Base-by-base conservation (phyloP, 2,329 filamentous ascomycete genomes). In the Fusarium sp. region DNA sequence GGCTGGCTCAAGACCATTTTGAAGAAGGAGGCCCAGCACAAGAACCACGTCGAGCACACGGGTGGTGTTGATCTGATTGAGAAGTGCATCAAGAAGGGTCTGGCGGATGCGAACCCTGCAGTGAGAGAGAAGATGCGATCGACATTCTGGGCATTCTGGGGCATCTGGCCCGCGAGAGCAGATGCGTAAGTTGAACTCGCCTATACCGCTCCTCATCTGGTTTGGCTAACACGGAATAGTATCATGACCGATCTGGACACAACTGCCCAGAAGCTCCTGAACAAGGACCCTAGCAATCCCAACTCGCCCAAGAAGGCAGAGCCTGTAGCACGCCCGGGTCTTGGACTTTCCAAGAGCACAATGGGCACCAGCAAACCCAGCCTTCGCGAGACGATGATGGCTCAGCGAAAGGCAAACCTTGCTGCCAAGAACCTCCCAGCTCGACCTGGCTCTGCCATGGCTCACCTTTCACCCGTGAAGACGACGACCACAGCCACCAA, bases 31-130 rank as follows among this genome's bases (percentile, higher is more conserved):
- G 85, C 89, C 1, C 88, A 90, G 72, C 94, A 98, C 83, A 97
- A 95, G 84, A 89, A 86, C 71, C 91, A 94, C 45, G 87, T 98
- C 69, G 96, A 98, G 80, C 94, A 97, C 79, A 89, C 90, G 1
- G 95, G 95, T 47, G 94, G 95, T 5, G 84, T 97, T 22, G 95
- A 98, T 14, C 79, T 94, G 31, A 89, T 97, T 16, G 94, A 97
- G 74, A 97, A 97, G 82, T 94, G 93, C 75, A 90, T 99, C 79
- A 95, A 93, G 82, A 97, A 95, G 80, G 94, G 96, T 1, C 87
- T 99, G n/a, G 88, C 87, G 24, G 96, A 99, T 84, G 88, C 96
- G 14, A 98, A 98, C 79, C 95, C 95, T 9, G 93, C 92, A 34
- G 96, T 98, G 54, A 91, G 96, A 77, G 95, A 98, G 82, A 92